These are phyloP conservation scores for Primulina eburnea DNA, from an alignment of 257 asterid genomes.

Conservation along the genomic window DNA sequence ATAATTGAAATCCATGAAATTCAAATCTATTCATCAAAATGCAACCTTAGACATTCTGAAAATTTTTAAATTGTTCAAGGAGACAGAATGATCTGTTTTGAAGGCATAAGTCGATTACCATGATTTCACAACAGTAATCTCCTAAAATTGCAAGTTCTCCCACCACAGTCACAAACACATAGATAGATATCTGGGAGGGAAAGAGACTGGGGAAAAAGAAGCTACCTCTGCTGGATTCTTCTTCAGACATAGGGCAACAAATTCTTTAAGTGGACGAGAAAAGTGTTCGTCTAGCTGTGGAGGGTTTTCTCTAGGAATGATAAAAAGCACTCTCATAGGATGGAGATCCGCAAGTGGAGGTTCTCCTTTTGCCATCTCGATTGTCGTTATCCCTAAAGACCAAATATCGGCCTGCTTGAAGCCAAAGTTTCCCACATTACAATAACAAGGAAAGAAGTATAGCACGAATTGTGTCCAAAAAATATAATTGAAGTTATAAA, in stretches of 20 bases:
- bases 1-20: too few relatives aligned
- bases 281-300: slow-evolving; percentile 99
- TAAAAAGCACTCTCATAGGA: slow-evolving; percentile 99
- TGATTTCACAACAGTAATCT: not conserved
- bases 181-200: slow-evolving; percentile 11
- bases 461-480: slow-evolving; percentile 6
- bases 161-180: slow-evolving; percentile 21
- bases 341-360: slow-evolving; percentile 99
- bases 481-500: not conserved
- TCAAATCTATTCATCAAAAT: too few relatives aligned
- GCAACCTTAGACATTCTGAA: not conserved
- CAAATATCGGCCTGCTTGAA: slow-evolving; percentile 95
- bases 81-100: not conserved
- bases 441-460: slow-evolving; percentile 4
- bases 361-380: slow-evolving; percentile 99
- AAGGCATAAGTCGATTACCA: not conserved
- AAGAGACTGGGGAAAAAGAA: slow-evolving; percentile 20
- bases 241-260: slow-evolving; percentile 81
- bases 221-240: slow-evolving; percentile 91
- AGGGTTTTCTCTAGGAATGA: slow-evolving; percentile 98
- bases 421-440: slow-evolving; percentile 19
- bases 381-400: slow-evolving; percentile 97
- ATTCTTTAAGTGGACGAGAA: slow-evolving; percentile 93
- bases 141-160: slow-evolving; percentile 2
- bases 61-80: not conserved